Evolutionary conservation across 75 land plant genomes (phyloP).

Genomic region (Ceratopteris richardii): DNA sequence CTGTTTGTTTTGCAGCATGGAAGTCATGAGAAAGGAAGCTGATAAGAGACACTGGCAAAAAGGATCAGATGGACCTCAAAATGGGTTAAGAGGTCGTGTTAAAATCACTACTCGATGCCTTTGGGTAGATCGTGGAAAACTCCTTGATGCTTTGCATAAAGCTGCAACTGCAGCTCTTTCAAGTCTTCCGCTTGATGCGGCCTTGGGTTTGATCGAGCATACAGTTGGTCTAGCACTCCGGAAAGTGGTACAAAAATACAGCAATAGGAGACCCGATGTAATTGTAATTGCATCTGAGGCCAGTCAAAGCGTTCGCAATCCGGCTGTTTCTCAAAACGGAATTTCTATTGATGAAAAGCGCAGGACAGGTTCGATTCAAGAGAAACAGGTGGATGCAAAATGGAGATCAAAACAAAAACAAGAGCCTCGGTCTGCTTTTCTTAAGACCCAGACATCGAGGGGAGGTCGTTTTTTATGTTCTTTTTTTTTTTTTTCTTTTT

Average conservation of each 20-base stretch:
- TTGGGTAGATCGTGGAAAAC: constrained; percentile 90
- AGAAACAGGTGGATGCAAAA: not conserved
- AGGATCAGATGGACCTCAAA: constrained; percentile 14
- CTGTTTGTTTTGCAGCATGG: constrained; percentile 62
- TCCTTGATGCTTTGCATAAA: constrained; percentile 76
- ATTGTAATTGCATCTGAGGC: constrained; percentile 81
- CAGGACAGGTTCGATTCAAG: not conserved
- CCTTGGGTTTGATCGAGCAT: constrained; percentile 65
- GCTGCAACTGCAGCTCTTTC: constrained; percentile 84
- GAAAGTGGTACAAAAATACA: constrained; percentile 87
- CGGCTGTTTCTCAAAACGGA: too few relatives aligned
- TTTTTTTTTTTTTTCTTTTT: too few relatives aligned
- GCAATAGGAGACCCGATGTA: constrained; percentile 82
- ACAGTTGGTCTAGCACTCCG: constrained; percentile 70
- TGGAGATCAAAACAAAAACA: too few relatives aligned
- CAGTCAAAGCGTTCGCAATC: constrained; percentile 9
- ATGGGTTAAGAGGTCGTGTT: constrained; percentile 58
- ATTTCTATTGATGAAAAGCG: not conserved
- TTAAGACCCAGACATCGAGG: too few relatives aligned
- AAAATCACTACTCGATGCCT: constrained; percentile 93
- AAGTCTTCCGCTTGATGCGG: constrained; percentile 69
- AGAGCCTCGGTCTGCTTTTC: too few relatives aligned
- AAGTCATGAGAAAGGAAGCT: constrained; percentile 41
- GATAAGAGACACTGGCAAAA: not conserved
- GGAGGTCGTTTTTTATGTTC: too few relatives aligned